Evolutionary conservation across 371 early-diverging fungal genomes (phyloP).

Genomic region (Syncephalastrum contaminatum): DNA sequence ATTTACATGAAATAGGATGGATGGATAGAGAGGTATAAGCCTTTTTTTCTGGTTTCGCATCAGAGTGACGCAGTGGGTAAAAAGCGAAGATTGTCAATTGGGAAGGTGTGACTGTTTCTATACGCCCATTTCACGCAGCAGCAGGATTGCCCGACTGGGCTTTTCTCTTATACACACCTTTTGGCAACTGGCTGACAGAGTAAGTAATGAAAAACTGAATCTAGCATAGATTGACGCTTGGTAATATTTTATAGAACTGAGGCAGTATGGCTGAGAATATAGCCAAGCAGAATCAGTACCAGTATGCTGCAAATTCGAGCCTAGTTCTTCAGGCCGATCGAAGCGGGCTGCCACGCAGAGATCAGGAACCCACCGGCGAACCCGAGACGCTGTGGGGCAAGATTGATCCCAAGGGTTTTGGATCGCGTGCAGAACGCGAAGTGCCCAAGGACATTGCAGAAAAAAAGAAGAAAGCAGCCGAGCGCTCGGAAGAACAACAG

Average conservation of each 20-base stretch:
- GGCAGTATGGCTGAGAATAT: conserved; percentile 72
- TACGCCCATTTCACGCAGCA: too few relatives aligned
- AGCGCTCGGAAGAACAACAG: conserved; percentile 43
- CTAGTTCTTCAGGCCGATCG: conserved; percentile 91
- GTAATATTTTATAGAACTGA: background rate
- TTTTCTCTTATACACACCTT: too few relatives aligned
- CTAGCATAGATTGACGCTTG: too few relatives aligned
- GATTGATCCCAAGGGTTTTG: conserved; percentile 85
- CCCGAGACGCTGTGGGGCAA: conserved; percentile 89
- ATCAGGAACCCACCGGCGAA: conserved; percentile 95
- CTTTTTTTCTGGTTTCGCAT: too few relatives aligned
- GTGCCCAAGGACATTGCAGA: conserved; percentile 65
- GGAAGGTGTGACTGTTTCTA: too few relatives aligned
- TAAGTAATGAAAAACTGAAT: too few relatives aligned
- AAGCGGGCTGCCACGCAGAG: conserved; percentile 77
- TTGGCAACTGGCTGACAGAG: too few relatives aligned
- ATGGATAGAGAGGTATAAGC: too few relatives aligned
- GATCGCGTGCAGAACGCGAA: conserved; percentile 75
- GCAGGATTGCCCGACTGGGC: too few relatives aligned
- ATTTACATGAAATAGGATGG: too few relatives aligned
- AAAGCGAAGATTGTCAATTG: too few relatives aligned
- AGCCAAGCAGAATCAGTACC: conserved; percentile 78
- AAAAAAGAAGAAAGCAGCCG: conserved; percentile 62
- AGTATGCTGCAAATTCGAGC: conserved; percentile 92
- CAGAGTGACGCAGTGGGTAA: too few relatives aligned